Conservation (phyloP, 23 red algal genomes). For the Gracilaria gracilis region DNA sequence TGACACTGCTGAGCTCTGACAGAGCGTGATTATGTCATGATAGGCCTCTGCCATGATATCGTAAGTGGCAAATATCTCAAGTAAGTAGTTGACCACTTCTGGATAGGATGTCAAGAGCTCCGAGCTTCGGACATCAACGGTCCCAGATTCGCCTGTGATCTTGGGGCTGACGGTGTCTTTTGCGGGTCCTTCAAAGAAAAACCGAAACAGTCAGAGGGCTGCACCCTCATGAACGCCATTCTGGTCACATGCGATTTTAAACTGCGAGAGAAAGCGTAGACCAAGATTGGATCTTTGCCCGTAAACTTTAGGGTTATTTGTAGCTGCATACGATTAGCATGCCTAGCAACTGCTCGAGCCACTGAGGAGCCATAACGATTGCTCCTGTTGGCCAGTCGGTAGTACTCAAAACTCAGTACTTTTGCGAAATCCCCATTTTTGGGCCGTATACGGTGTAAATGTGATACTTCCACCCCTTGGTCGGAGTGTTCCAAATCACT, state of each 20-base stretch:
- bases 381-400: conserved; percentile 12
- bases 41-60: neutral
- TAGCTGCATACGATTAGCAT: neutral
- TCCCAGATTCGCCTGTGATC: too few relatives aligned
- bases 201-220: neutral
- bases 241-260: neutral
- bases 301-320: conserved; percentile 5
- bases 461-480: too few relatives aligned
- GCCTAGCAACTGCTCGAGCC: neutral
- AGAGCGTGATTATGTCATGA: neutral
- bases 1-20: neutral
- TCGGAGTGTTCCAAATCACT: too few relatives aligned
- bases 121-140: too few relatives aligned
- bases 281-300: too few relatives aligned
- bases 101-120: neutral
- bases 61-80: neutral
- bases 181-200: neutral
- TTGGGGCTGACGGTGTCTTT: neutral
- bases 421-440: too few relatives aligned
- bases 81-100: conserved; percentile 4
- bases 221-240: conserved; percentile 10
- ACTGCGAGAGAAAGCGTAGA: too few relatives aligned
- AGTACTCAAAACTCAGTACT: too few relatives aligned
- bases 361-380: neutral
- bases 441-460: too few relatives aligned